phyloP scores from a whole-genome alignment of 2,329 filamentous ascomycete genomes.

The Cercospora zeina region DNA sequence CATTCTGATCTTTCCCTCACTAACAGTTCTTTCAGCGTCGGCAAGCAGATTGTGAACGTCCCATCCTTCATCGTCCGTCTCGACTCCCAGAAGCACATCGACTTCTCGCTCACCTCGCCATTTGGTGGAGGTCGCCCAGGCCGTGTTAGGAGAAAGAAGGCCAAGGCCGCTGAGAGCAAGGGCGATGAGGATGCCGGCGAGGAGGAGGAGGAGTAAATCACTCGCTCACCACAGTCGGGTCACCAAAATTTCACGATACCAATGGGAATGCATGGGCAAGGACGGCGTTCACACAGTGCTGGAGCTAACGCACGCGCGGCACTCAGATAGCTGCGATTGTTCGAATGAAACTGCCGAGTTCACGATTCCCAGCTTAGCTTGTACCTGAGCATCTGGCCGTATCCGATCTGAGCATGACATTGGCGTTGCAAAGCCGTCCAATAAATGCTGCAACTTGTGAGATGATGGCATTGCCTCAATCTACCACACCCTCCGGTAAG shows the following conservation, averaged over 20 bases:
- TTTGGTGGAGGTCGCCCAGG: constrained; percentile 96
- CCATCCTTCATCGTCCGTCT: constrained; percentile 99
- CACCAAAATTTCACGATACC: constrained; percentile 27
- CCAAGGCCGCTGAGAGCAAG: constrained; percentile 86
- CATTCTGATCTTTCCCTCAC: constrained; percentile 18
- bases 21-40: constrained; percentile 62
- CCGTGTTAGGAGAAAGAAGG: constrained; percentile 99
- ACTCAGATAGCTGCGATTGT: constrained; percentile 18
- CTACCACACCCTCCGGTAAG: constrained; percentile 55
- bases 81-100: constrained; percentile 99
- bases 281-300: constrained; percentile 26
- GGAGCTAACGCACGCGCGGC: constrained; percentile 18
- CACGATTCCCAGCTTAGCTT: constrained; percentile 15
- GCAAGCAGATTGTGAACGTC: constrained; percentile 99
- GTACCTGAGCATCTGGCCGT: not conserved
- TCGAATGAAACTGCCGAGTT: constrained; percentile 21
- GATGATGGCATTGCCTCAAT: constrained; percentile 19
- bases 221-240: constrained; percentile 23
- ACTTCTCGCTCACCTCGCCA: constrained; percentile 96
- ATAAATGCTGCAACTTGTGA: not conserved
- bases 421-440: not conserved
- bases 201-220: constrained; percentile 56
- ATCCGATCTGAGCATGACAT: not conserved
- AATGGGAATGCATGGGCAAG: constrained; percentile 29
- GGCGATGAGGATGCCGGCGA: constrained; percentile 80